Base-by-base conservation (phyloP, 1,139 yeast genomes). In the Debaryomyces robertsiae region DNA sequence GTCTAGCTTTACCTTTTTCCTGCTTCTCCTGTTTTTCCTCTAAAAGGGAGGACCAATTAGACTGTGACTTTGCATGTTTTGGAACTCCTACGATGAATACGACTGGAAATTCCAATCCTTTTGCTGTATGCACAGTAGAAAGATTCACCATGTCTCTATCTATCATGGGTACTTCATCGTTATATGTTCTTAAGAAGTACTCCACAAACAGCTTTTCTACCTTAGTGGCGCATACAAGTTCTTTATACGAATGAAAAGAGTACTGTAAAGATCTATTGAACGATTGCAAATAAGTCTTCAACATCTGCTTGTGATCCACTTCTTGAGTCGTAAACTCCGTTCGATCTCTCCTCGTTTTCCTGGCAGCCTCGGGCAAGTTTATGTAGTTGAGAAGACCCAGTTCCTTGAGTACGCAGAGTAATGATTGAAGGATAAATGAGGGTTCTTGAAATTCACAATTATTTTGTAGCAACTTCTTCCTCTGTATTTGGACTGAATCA, bases 101-200 rank as follows among this genome's bases (percentile, higher is more conserved):
- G 10, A 82, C 68, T 0, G 90, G 89, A 52, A 79, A 82, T 49
- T 84, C 90, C 6, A 83, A 57, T 0, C 93, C 91, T 51, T 84
- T 84, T 1, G 90, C 81, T 1, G 86, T 71, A 56, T 84, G 91
- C 1, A 84, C 74, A 0, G 93, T 84, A 0, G 86, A 79, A 2
- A 81, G 52, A 40, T 77, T 79, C 6, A 81, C 60, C 44, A 60
- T 50, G 17, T 61, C 57, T 2, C 56, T 59, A 13, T 65, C 46
- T 41, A 53, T 32, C 36, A 56, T 35, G 46, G 69, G 55, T 50
- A 55, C 54, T 27, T 76, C 76, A 13, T 76, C 81, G 44, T 65
- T 63, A 55, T 77, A 78, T 28, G 69, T 72, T 23, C 69, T 67
- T 15, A 81, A 49, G 48, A 81, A 72, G 44, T 52, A 61, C 16